Conservation (phyloP, 345 rosid species). For the Lagerstroemia speciosa region DNA sequence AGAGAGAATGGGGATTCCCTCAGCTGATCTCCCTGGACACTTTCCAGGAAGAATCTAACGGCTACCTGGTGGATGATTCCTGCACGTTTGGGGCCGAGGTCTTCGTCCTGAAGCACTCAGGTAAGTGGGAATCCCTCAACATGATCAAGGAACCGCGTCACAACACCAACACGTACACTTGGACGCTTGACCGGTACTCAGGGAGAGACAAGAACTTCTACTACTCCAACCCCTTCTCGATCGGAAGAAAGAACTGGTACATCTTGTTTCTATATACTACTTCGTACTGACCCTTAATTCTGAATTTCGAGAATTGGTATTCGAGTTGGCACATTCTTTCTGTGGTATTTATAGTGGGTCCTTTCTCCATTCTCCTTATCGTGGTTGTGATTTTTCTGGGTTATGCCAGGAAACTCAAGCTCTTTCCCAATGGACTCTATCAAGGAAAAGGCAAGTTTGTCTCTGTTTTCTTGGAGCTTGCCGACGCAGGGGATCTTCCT, state of each 20-base stretch:
- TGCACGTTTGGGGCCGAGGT: slow-evolving; percentile 15
- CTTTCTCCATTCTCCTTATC: no score
- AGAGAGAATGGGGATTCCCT: slow-evolving; percentile 11
- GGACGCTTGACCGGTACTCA: neutral
- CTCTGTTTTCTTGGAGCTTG: neutral
- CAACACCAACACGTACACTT: neutral
- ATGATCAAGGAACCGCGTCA: neutral
- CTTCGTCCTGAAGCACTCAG: neutral
- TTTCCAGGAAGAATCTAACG: slow-evolving; percentile 2
- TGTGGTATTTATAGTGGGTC: no score
- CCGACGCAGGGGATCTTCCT: no score
- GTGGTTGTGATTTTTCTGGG: no score
- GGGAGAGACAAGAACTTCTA: neutral
- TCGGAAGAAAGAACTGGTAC: neutral
- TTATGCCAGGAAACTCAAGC: neutral
- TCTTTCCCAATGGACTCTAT: neutral
- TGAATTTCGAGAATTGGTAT: no score
- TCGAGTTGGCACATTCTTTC: no score
- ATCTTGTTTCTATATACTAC: neutral
- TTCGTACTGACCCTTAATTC: no score
- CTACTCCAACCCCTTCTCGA: neutral
- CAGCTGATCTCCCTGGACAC: slow-evolving; percentile 5
- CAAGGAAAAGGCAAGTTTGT: neutral
- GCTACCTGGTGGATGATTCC: neutral
- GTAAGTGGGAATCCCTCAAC: neutral